A percentile compares a stretch with the other conserved stretches of the same genome.
phyloP scores from a whole-genome alignment of 1,139 yeast genomes.

The Yamadazyma buinensis region DNA sequence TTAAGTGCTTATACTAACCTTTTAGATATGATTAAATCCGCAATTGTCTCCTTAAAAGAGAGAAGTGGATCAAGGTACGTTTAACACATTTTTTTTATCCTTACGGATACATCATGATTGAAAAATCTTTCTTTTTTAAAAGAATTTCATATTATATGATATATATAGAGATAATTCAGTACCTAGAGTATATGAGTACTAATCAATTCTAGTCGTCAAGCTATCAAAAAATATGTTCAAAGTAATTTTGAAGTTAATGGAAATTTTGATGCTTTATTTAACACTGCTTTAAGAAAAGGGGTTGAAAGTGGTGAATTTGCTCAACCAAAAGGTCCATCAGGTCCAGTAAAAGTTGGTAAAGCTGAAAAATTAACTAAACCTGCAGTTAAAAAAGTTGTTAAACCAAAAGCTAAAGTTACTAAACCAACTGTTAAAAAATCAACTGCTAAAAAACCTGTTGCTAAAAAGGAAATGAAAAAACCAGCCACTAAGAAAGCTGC shows the following conservation, averaged over 20 bases:
- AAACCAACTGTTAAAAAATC: slow-evolving; percentile 15
- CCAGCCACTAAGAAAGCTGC: slow-evolving; percentile 2
- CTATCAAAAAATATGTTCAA: slow-evolving; percentile 69
- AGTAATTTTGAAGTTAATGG: slow-evolving; percentile 57
- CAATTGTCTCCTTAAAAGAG: slow-evolving; percentile 68
- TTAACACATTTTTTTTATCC: slow-evolving; percentile 4
- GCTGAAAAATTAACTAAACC: slow-evolving; percentile 13
- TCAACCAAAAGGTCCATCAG: slow-evolving; percentile 87
- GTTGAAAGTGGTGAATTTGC: slow-evolving; percentile 71
- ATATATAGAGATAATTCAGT: too few species aligned
- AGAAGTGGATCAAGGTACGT: slow-evolving; percentile 78
- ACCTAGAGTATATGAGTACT: too few species aligned
- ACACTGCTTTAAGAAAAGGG: slow-evolving; percentile 76
- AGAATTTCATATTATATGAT: too few species aligned
- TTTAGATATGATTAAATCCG: slow-evolving; percentile 72
- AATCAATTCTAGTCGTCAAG: slow-evolving; percentile 69
- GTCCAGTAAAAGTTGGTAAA: slow-evolving; percentile 55
- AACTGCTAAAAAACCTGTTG: slow-evolving; percentile 16
- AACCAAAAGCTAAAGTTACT: slow-evolving; percentile 15
- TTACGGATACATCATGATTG: too few species aligned
- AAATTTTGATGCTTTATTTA: slow-evolving; percentile 75
- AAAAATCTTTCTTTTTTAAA: too few species aligned
- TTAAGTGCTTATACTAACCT: background rate
- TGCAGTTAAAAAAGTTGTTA: slow-evolving; percentile 16
- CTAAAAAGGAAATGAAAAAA: slow-evolving; percentile 14